phyloP scores from a whole-genome alignment of 2,329 filamentous ascomycete species.

The Exophiala lecanii-corni region DNA sequence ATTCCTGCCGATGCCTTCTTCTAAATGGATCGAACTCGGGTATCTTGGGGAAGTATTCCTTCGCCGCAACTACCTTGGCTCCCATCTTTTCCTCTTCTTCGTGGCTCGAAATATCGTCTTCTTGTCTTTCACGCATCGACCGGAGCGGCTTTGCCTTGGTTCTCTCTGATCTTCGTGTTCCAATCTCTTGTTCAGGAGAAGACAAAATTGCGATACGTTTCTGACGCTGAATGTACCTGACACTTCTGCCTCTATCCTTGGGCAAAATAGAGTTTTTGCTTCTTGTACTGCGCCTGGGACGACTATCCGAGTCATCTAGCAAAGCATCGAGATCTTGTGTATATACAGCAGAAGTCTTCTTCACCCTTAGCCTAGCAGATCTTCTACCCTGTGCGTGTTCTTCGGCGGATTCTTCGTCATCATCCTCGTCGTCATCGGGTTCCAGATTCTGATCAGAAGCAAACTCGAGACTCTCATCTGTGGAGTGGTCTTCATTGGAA shows the following conservation, averaged over 20 bases:
- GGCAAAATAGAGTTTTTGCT: not conserved
- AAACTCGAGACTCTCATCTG: slow-evolving; percentile 3
- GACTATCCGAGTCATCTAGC: slow-evolving; percentile 12
- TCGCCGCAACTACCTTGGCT: slow-evolving; percentile 59
- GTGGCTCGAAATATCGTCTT: slow-evolving; percentile 42
- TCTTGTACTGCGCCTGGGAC: slow-evolving; percentile 16
- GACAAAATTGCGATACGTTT: not conserved
- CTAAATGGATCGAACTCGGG: slow-evolving; percentile 62
- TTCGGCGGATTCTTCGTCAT: not conserved
- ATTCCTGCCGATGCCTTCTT: slow-evolving; percentile 63
- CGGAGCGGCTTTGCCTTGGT: slow-evolving; percentile 28
- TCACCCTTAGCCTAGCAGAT: slow-evolving; percentile 15
- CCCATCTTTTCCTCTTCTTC: slow-evolving; percentile 37
- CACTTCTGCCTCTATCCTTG: not conserved
- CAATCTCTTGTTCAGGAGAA: slow-evolving; percentile 15
- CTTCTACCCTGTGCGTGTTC: slow-evolving; percentile 5
- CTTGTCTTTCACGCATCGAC: slow-evolving; percentile 45
- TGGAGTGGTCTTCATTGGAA: not conserved
- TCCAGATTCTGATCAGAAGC: slow-evolving; percentile 4
- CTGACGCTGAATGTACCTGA: not conserved
- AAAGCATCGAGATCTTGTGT: slow-evolving; percentile 12
- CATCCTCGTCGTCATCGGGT: not conserved
- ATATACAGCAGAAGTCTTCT: slow-evolving; percentile 5
- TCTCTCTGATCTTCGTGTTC: slow-evolving; percentile 32
- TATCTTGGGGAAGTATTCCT: slow-evolving; percentile 67